Conservation (phyloP, 306 rosid genomes). For the Arachis stenosperma region DNA sequence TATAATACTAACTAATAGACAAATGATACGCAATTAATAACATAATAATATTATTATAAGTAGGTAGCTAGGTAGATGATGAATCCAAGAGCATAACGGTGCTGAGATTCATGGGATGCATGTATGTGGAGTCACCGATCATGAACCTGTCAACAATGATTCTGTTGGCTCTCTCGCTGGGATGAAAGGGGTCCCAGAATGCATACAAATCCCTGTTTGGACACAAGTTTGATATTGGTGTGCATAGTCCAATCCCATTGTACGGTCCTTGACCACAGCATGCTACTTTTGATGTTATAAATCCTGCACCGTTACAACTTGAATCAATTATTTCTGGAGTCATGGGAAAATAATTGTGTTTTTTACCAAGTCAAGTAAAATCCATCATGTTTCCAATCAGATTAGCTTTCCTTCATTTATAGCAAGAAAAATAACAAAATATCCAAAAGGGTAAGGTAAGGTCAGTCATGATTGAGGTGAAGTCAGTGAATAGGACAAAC, state of each 20-base stretch:
- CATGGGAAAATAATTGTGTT: too few species aligned
- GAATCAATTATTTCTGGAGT: too few species aligned
- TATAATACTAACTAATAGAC: neutral
- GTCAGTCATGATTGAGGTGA: too few species aligned
- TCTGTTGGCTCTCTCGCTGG: conserved; percentile 54
- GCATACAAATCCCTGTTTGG: conserved; percentile 49
- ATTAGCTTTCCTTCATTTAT: too few species aligned
- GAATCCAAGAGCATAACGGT: conserved; percentile 53
- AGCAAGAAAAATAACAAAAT: too few species aligned
- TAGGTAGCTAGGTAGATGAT: conserved; percentile 18
- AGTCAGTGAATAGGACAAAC: too few species aligned
- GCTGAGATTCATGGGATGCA: conserved; percentile 62
- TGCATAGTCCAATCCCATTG: conserved; percentile 60
- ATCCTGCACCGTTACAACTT: conserved; percentile 38
- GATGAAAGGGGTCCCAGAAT: conserved; percentile 64
- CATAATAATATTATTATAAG: too few species aligned
- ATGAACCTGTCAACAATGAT: conserved; percentile 49
- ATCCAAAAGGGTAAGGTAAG: too few species aligned
- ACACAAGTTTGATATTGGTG: conserved; percentile 50
- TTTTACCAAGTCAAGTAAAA: too few species aligned
- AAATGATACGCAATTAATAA: too few species aligned
- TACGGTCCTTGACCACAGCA: conserved; percentile 65
- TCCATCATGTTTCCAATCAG: too few species aligned
- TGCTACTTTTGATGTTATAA: conserved; percentile 55
- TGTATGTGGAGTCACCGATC: conserved; percentile 49